Evolutionary conservation across 73 alveolate species (phyloP).

Genomic region (Uronychia setigera): DNA sequence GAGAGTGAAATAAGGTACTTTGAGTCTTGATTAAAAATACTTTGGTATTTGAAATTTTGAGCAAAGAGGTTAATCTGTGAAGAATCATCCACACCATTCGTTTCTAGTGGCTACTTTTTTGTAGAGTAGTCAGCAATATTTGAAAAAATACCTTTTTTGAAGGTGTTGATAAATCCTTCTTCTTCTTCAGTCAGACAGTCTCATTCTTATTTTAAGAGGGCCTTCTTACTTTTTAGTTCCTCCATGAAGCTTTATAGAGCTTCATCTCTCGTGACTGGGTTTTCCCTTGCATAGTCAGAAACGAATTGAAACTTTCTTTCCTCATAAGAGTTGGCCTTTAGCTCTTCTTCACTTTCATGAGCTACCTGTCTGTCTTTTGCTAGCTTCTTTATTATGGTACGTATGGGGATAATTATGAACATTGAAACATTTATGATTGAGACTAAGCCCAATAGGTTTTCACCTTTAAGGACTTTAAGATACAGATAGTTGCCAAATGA

Average conservation of each 20-base stretch:
- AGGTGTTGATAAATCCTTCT: constrained; percentile 2
- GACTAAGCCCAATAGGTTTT: constrained; percentile 6
- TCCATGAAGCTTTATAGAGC: constrained; percentile 17
- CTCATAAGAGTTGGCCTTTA: constrained; percentile 29
- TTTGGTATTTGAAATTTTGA: not conserved
- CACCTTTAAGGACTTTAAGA: constrained; percentile 2
- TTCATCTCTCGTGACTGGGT: constrained; percentile 63
- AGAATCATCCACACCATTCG: constrained; percentile 10
- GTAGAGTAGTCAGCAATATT: constrained; percentile 4
- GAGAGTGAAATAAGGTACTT: no score
- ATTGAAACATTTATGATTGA: constrained; percentile 9
- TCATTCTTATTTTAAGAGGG: not conserved
- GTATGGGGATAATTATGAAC: constrained; percentile 47
- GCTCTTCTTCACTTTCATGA: not conserved
- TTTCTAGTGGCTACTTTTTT: constrained; percentile 8
- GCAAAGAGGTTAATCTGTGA: not conserved
- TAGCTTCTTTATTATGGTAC: constrained; percentile 15
- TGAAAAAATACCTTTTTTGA: constrained; percentile 12
- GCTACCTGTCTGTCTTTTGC: not conserved
- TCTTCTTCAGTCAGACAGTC: not conserved
- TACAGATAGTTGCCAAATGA: constrained; percentile 12
- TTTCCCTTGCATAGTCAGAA: constrained; percentile 64
- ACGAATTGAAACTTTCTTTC: constrained; percentile 24
- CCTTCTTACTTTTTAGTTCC: constrained; percentile 9
- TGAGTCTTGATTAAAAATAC: not conserved